Conservation (phyloP, 1,284 basidiomycete species). For the Mixia osmundae region DNA sequence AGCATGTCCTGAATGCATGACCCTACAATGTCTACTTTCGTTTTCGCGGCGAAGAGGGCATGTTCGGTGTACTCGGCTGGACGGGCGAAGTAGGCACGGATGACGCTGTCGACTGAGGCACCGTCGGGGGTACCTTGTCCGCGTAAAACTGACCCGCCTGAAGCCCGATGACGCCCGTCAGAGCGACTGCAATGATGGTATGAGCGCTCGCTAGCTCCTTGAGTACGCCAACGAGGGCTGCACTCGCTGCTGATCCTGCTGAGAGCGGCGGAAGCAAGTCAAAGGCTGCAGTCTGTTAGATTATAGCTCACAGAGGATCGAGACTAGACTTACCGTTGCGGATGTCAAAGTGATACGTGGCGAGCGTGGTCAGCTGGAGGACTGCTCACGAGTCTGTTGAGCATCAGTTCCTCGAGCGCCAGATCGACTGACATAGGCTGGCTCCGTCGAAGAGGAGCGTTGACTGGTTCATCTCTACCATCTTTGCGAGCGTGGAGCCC, state of each 20-base stretch:
- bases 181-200: slow-evolving; percentile 6
- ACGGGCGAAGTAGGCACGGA: no score
- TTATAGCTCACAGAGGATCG: neutral
- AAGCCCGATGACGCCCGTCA: slow-evolving; percentile 6
- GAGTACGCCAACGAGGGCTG: slow-evolving; percentile 5
- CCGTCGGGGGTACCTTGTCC: no score
- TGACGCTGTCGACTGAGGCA: no score
- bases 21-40: no score
- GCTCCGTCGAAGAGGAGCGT: slow-evolving; percentile 7
- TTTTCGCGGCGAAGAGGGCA: no score
- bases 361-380: neutral
- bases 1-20: no score
- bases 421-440: slow-evolving; percentile 3
- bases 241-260: neutral
- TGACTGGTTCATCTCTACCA: neutral
- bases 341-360: neutral
- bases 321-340: neutral
- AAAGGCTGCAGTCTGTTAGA: neutral
- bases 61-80: no score
- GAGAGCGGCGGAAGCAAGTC: slow-evolving; percentile 2
- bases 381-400: slow-evolving; percentile 2
- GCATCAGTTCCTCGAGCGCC: no score
- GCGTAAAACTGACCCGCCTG: slow-evolving; percentile 7
- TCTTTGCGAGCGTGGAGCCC: slow-evolving; percentile 3
- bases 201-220: slow-evolving; percentile 6